phyloP scores from a whole-genome alignment of 495 filamentous ascomycete species.

The Tetracladium marchalianum region DNA sequence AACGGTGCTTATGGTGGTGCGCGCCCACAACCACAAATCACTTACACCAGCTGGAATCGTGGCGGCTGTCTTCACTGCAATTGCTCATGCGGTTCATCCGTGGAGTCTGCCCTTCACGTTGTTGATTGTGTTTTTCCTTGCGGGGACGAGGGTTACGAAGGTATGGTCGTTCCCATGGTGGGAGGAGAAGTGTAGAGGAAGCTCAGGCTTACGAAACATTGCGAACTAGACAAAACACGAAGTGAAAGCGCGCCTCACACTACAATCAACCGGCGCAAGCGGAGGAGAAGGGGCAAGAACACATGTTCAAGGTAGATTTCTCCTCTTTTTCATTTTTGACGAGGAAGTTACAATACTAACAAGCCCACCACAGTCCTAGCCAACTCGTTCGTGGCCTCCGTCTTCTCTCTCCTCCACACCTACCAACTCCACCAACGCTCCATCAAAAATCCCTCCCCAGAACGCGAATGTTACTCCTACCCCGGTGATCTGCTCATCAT shows the following conservation, averaged over 20 bases:
- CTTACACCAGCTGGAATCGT: conserved; percentile 65
- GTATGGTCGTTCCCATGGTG: conserved; percentile 26
- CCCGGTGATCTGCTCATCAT: conserved; percentile 45
- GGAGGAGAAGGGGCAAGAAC: conserved; percentile 76
- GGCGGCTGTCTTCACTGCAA: conserved; percentile 59
- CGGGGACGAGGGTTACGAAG: conserved; percentile 76
- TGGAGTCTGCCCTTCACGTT: conserved; percentile 83
- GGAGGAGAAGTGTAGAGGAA: not conserved
- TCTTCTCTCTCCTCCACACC: conserved; percentile 62
- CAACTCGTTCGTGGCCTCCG: conserved; percentile 71
- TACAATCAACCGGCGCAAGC: conserved; percentile 57
- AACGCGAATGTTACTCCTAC: conserved; percentile 32
- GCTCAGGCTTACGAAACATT: conserved; percentile 5
- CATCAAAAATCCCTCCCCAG: conserved; percentile 20
- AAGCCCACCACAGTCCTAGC: conserved; percentile 52
- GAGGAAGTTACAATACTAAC: not conserved
- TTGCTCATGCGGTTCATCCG: conserved; percentile 76
- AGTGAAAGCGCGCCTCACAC: conserved; percentile 70
- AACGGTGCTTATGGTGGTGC: conserved; percentile 51
- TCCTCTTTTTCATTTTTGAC: not conserved
- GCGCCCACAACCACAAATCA: conserved; percentile 63
- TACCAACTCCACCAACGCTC: conserved; percentile 43
- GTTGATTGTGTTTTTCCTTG: conserved; percentile 76
- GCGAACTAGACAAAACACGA: conserved; percentile 65
- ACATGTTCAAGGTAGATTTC: conserved; percentile 52